A percentile compares a stretch with the other conserved stretches of the same genome.
Evolutionary conservation across 176 grass and related monocot genomes (phyloP).

Genomic region (Oryza brachyantha): DNA sequence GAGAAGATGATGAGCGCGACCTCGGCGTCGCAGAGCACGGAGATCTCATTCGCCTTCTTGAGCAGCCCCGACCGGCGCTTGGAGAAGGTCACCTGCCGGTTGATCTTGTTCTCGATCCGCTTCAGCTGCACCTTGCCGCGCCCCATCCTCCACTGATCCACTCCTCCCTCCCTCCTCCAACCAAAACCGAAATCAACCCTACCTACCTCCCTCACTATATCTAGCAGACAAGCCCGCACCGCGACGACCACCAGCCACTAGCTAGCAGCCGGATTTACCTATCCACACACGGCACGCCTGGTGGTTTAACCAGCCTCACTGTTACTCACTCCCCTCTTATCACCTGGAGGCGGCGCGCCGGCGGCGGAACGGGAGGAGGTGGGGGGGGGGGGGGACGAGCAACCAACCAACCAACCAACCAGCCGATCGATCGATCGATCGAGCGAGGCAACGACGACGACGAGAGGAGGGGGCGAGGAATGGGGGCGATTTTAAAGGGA

Average conservation of each 20-base stretch:
- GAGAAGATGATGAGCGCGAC: conserved; percentile 92
- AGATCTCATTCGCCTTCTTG: conserved; percentile 97
- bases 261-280: background rate
- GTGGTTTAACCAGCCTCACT: background rate
- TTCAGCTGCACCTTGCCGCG: conserved; percentile 93
- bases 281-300: background rate
- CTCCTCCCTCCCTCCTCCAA: background rate
- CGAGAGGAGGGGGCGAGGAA: background rate
- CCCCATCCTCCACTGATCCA: conserved; percentile 44
- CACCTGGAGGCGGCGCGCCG: background rate
- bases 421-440: background rate
- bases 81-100: conserved; percentile 91
- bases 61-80: conserved; percentile 78
- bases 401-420: too few relatives aligned
- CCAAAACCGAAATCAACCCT: background rate
- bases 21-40: conserved; percentile 92
- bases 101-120: conserved; percentile 98
- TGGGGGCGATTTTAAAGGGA: conserved; percentile 31
- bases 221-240: background rate
- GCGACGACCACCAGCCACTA: background rate
- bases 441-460: background rate
- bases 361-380: background rate
- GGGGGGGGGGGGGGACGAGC: background rate
- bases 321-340: too few relatives aligned
- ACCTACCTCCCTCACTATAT: background rate